A percentile compares a stretch with the other conserved stretches of the same genome.
phyloP scores from a whole-genome alignment of 495 filamentous ascomycete genomes.

The Penicillium odoratum region DNA sequence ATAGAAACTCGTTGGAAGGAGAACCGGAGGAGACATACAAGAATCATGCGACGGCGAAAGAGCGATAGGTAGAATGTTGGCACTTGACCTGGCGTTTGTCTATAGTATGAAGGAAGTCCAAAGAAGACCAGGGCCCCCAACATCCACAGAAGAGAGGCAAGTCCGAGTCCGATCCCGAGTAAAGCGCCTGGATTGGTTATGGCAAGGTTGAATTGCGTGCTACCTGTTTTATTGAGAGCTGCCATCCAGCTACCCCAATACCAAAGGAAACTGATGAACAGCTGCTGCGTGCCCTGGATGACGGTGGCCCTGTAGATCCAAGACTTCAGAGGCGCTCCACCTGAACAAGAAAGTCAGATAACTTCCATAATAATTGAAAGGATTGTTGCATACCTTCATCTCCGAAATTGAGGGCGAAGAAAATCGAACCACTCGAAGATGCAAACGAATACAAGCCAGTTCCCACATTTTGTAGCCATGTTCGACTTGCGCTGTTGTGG shows the following conservation, averaged over 20 bases:
- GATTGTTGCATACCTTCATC: constrained; percentile 33
- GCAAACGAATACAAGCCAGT: constrained; percentile 47
- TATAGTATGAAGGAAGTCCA: constrained; percentile 51
- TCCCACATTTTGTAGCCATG: constrained; percentile 50
- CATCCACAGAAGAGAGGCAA: constrained; percentile 50
- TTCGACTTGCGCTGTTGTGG: constrained; percentile 37
- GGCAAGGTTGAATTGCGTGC: constrained; percentile 23
- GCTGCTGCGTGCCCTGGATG: constrained; percentile 50
- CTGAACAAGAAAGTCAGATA: constrained; percentile 22
- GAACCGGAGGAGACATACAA: constrained; percentile 25
- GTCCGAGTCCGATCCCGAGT: constrained; percentile 46
- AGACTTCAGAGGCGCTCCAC: constrained; percentile 44
- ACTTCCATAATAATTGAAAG: not conserved
- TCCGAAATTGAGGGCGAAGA: constrained; percentile 53
- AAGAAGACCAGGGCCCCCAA: constrained; percentile 31
- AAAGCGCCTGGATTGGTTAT: constrained; percentile 32
- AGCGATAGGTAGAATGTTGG: constrained; percentile 57
- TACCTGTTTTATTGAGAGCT: constrained; percentile 22
- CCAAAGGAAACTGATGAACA: constrained; percentile 50
- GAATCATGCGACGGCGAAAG: constrained; percentile 56
- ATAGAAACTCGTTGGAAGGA: constrained; percentile 2
- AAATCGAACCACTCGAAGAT: constrained; percentile 50
- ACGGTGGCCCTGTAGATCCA: constrained; percentile 54
- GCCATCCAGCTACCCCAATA: constrained; percentile 54
- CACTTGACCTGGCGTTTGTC: constrained; percentile 64